Conservation (phyloP, 164 flowering plant species). For the Piper longum region DNA sequence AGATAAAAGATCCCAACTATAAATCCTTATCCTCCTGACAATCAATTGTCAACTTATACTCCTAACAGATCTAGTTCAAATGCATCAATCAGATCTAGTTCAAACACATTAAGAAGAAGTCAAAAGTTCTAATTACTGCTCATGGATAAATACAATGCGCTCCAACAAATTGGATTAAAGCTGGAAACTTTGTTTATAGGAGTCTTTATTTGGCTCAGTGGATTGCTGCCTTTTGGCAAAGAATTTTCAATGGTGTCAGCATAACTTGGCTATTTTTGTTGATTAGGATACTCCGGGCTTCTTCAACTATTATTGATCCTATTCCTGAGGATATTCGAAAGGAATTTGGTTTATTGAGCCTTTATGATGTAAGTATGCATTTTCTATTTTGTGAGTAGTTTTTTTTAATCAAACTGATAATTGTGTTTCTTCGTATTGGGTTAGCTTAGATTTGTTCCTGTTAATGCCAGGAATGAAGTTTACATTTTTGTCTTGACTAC, state of each 20-base stretch:
- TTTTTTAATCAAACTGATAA: background rate
- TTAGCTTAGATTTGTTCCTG: background rate
- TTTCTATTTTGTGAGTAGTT: background rate
- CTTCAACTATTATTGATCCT: conserved; percentile 61
- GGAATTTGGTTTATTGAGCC: conserved; percentile 44
- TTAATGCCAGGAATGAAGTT: too few relatives aligned
- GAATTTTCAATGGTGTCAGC: too few relatives aligned
- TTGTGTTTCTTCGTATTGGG: background rate
- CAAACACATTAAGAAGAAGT: too few relatives aligned
- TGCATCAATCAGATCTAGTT: too few relatives aligned
- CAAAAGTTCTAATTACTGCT: too few relatives aligned
- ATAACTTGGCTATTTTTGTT: too few relatives aligned
- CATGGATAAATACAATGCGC: background rate
- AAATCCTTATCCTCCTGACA: too few relatives aligned
- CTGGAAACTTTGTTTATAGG: background rate
- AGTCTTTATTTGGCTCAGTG: background rate
- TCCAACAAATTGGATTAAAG: background rate
- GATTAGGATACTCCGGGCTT: conserved; percentile 37
- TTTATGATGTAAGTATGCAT: conserved; percentile 33
- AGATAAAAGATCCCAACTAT: too few relatives aligned
- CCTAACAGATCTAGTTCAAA: too few relatives aligned
- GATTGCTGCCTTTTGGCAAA: too few relatives aligned
- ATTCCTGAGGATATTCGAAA: conserved; percentile 43
- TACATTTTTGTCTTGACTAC: too few relatives aligned
- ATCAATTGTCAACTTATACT: too few relatives aligned